Evolutionary conservation across 768 basidiomycete genomes (phyloP).

Genomic region (Psilocybe subaeruginosa): DNA sequence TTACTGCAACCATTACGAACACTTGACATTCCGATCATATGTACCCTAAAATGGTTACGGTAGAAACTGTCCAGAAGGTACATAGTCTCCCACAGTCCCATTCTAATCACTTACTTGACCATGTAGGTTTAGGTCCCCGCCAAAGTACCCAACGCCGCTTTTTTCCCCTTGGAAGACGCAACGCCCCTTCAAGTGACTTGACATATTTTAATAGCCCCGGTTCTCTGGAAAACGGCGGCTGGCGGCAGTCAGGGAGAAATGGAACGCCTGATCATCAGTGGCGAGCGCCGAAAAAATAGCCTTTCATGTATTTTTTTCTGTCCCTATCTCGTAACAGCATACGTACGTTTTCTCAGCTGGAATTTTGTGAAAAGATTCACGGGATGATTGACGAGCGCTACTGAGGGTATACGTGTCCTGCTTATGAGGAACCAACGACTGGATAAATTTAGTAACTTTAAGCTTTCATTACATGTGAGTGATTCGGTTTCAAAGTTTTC

Average conservation of each 20-base stretch:
- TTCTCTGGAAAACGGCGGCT: not conserved
- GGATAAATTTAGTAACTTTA: not conserved
- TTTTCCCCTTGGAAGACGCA: too few species aligned
- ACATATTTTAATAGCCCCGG: too few species aligned
- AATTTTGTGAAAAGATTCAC: not conserved
- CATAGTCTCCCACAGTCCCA: too few species aligned
- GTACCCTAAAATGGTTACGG: not conserved
- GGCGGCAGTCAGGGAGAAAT: not conserved
- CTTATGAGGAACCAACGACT: too few species aligned
- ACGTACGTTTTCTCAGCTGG: not conserved
- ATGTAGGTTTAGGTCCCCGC: not conserved
- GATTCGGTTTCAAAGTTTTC: not conserved
- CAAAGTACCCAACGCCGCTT: not conserved
- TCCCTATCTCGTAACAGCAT: not conserved
- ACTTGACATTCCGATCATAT: not conserved
- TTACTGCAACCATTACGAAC: not conserved
- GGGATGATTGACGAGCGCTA: not conserved
- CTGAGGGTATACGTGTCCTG: not conserved
- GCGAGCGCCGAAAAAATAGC: conserved; percentile 4
- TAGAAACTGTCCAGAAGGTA: not conserved
- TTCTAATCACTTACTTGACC: not conserved
- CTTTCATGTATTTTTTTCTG: not conserved
- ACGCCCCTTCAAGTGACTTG: too few species aligned
- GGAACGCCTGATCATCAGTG: not conserved
- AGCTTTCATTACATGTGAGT: not conserved